Base-by-base conservation (phyloP, 2,329 filamentous ascomycete species). In the Clonostachys byssicola region DNA sequence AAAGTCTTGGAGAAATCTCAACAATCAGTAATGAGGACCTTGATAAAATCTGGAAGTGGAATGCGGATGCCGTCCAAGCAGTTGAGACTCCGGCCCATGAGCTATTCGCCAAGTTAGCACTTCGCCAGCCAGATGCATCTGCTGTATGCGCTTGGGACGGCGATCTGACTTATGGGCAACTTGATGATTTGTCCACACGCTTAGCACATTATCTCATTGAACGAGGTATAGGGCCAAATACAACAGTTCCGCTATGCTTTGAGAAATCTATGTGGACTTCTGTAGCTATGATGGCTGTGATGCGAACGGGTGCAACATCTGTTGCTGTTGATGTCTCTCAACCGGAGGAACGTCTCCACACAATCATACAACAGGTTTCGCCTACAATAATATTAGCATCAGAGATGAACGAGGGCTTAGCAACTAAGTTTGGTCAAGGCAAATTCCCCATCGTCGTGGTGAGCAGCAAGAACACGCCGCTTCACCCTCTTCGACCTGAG, bases 81-180 rank as follows among this genome's bases (percentile, higher is more conserved):
- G 47, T 45, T 20, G 20, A n/a, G 38, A 35, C 42, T 42, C 44
- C 34, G 12, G 41, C 44, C 12, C 46, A 48, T 17, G 41, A 44
- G 20, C 42, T 48, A 20, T 20, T 48, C 17, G 17, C 16, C 30
- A 12, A 23, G 10, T 41, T 44, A 34, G 42, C 36, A 30, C 16
- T 20, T 13, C 34, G 42, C 18, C 44, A 47, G 20, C 48, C 48
- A 34, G 34, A 33, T 34, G 34, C 44, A 23, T 38, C 44, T 34
- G 48, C 48, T 6, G 38, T 49, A 35, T 44, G 42, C 35, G 44
- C 48, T 18, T 49, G 48, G 48, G 48, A 49, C 41, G 48, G 44
- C 30, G 41, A 41, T 36, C 34, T 49, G 30, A 47, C 44, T 13
- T 49, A 49, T 34, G 18, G 36, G 14, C 41, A 47, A 16, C 40